A percentile compares a stretch with the other conserved stretches of the same genome.
phyloP scores from a whole-genome alignment of 2,329 filamentous ascomycete species.

The Aspergillus jensenii region DNA sequence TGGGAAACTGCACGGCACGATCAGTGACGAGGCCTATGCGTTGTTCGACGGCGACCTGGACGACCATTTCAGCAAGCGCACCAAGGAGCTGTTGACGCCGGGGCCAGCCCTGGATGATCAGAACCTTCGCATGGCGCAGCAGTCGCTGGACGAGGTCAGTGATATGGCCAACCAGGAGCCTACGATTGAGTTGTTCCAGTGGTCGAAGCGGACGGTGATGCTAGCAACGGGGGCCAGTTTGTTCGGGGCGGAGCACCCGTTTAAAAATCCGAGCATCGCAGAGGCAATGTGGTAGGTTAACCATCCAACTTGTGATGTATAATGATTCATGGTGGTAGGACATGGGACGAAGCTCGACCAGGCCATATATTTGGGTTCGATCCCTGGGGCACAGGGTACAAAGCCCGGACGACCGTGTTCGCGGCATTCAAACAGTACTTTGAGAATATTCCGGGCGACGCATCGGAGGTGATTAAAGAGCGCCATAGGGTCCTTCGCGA shows the following conservation, averaged over 20 bases:
- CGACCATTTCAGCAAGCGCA: no score
- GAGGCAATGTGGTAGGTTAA: background rate
- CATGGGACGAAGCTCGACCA: no score
- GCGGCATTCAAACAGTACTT: conserved; percentile 44
- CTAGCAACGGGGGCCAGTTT: conserved; percentile 20
- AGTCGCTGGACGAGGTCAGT: background rate
- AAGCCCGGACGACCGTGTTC: conserved; percentile 36
- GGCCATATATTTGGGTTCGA: no score
- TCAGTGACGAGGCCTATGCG: no score
- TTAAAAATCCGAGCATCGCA: conserved; percentile 28
- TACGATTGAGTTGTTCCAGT: background rate
- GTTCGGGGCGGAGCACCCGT: background rate
- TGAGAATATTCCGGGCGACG: conserved; percentile 37
- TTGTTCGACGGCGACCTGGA: no score
- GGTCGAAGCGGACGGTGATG: conserved; percentile 15
- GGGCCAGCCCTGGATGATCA: no score
- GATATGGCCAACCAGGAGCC: background rate
- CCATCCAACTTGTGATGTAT: no score
- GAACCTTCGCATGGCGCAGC: no score
- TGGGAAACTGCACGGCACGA: no score
- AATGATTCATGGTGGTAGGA: no score
- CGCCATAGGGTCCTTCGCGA: conserved; percentile 17
- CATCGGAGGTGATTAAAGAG: conserved; percentile 22
- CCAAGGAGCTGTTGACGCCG: no score
- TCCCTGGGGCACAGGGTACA: conserved; percentile 33